These are phyloP conservation scores for Beta macrorhiza DNA, from an alignment of 179 eudicot genomes.

Conservation along the genomic window DNA sequence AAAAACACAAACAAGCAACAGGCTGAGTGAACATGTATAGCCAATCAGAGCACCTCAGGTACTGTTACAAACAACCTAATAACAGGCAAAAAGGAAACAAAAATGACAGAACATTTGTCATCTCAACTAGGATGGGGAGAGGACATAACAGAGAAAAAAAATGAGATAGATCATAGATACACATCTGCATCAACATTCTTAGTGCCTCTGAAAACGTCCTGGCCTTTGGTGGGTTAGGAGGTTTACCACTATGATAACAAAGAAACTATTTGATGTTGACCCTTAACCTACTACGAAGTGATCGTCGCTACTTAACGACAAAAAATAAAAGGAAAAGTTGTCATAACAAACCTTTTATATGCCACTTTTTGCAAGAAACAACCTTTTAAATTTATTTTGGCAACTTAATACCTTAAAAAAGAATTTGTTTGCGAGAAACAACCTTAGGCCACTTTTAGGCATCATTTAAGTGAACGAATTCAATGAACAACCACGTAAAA, in stretches of 20 bases:
- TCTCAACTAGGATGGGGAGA: neutral
- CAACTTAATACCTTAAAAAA: too few relatives aligned
- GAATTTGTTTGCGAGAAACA: too few relatives aligned
- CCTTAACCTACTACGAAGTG: neutral
- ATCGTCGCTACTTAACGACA: neutral
- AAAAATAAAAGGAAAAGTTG: too few relatives aligned
- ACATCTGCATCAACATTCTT: neutral
- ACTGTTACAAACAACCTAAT: neutral
- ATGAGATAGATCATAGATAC: neutral
- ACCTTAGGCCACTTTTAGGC: too few relatives aligned
- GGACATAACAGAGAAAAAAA: neutral
- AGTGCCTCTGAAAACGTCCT: neutral
- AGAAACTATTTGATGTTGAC: neutral
- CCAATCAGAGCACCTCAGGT: neutral
- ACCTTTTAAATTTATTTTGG: too few relatives aligned
- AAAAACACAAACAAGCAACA: constrained; percentile 1
- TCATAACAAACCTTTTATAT: too few relatives aligned
- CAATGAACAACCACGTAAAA: too few relatives aligned
- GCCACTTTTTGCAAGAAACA: too few relatives aligned
- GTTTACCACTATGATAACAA: neutral
- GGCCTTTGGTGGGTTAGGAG: neutral
- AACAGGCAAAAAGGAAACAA: neutral
- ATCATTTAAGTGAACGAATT: too few relatives aligned
- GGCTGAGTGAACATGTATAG: neutral
- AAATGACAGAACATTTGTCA: neutral